Conservation (phyloP, 2,329 filamentous ascomycete species). For the Monosporascus sp. region DNA sequence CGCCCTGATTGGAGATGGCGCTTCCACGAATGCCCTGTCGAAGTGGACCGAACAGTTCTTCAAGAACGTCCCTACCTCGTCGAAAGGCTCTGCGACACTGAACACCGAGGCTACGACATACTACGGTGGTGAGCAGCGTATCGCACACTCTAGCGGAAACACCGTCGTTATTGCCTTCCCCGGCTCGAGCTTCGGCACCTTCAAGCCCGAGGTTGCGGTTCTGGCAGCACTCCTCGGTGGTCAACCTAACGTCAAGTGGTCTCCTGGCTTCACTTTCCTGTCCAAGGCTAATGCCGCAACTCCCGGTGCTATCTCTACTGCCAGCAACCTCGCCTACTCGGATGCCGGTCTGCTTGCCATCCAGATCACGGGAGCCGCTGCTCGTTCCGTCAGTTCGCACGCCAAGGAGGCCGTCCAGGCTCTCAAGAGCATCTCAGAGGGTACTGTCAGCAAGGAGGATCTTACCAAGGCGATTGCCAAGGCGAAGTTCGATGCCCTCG, state of each 20-base stretch:
- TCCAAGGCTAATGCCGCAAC: constrained; percentile 68
- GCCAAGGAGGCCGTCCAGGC: constrained; percentile 74
- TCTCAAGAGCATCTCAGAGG: constrained; percentile 74
- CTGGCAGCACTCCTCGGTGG: constrained; percentile 87
- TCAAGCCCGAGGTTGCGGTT: constrained; percentile 87
- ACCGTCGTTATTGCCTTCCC: constrained; percentile 88
- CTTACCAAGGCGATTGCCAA: constrained; percentile 86
- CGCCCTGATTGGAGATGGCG: constrained; percentile 84
- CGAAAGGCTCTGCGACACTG: constrained; percentile 47
- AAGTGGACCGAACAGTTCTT: constrained; percentile 97
- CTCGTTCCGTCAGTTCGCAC: constrained; percentile 65
- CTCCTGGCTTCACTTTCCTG: constrained; percentile 84
- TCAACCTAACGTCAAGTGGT: constrained; percentile 91
- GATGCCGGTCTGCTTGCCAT: constrained; percentile 88
- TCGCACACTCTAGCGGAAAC: constrained; percentile 71
- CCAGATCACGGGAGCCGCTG: constrained; percentile 66
- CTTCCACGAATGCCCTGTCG: constrained; percentile 66
- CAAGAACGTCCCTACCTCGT: constrained; percentile 56
- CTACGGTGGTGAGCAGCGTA: constrained; percentile 91
- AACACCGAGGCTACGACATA: constrained; percentile 71
- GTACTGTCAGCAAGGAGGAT: constrained; percentile 74
- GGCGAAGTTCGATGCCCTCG: constrained; percentile 88
- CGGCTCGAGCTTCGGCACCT: constrained; percentile 72
- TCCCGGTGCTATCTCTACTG: constrained; percentile 62
- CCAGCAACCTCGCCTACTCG: constrained; percentile 80